These are phyloP conservation scores for Austroboletus novae-zelandiae DNA, from an alignment of 1,284 basidiomycete species.

Conservation along the genomic window DNA sequence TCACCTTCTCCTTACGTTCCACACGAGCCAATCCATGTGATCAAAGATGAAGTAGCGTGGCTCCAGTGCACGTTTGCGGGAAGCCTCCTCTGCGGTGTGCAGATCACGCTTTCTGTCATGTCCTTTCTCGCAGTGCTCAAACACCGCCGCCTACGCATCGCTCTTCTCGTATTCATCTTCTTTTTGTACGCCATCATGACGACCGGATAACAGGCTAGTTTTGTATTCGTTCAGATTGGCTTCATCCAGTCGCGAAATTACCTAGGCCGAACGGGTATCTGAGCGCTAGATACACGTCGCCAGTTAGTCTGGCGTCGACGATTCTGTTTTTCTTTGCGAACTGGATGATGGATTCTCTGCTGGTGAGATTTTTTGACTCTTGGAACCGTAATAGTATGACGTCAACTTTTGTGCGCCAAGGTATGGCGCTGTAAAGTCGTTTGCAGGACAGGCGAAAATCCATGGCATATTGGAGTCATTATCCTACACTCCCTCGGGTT, in stretches of 20 bases:
- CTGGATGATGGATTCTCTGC: conserved; percentile 26
- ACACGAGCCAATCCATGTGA: conserved; percentile 3
- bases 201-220: conserved; percentile 10
- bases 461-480: conserved; percentile 12
- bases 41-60: conserved; percentile 18
- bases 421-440: conserved; percentile 27
- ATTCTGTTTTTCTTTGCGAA: conserved; percentile 16
- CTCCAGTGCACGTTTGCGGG: conserved; percentile 26
- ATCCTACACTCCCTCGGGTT: background rate
- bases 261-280: conserved; percentile 24
- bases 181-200: conserved; percentile 18
- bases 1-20: background rate
- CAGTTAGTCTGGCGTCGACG: conserved; percentile 8
- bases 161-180: conserved; percentile 16
- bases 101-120: conserved; percentile 21
- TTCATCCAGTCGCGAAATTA: conserved; percentile 15
- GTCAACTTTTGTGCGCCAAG: conserved; percentile 5
- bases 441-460: conserved; percentile 11
- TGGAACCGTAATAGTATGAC: background rate
- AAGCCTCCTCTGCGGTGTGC: conserved; percentile 21
- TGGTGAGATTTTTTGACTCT: conserved; percentile 17
- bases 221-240: conserved; percentile 19
- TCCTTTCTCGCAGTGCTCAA: conserved; percentile 22
- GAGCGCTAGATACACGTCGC: background rate
- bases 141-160: conserved; percentile 12